Evolutionary conservation across 2,329 filamentous ascomycete genomes (phyloP).

Genomic region (Rutstroemia sp.): DNA sequence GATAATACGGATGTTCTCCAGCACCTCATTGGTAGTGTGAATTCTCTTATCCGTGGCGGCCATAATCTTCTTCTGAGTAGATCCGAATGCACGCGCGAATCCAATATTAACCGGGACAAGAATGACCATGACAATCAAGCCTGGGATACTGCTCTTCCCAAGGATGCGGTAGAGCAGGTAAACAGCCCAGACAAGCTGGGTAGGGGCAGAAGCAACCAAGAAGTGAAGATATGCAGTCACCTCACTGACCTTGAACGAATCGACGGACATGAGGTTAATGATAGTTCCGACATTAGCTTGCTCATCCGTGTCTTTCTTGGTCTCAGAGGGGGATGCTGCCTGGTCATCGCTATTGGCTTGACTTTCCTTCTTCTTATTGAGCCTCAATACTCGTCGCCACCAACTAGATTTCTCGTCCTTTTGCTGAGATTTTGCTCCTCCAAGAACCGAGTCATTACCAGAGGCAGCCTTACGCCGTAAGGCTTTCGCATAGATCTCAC

Average conservation of each 20-base stretch:
- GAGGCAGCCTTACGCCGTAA: slow-evolving; percentile 83
- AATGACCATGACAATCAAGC: slow-evolving; percentile 81
- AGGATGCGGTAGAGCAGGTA: slow-evolving; percentile 81
- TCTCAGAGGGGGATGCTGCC: slow-evolving; percentile 6
- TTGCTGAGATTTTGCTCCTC: slow-evolving; percentile 41
- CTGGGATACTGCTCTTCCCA: slow-evolving; percentile 87
- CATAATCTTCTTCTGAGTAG: slow-evolving; percentile 85
- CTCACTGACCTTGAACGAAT: slow-evolving; percentile 97
- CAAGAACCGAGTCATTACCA: slow-evolving; percentile 65
- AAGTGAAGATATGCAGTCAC: slow-evolving; percentile 94
- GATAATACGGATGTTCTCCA: slow-evolving; percentile 97
- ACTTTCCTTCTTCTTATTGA: slow-evolving; percentile 35
- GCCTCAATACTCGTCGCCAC: slow-evolving; percentile 50
- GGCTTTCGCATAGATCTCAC: slow-evolving; percentile 95
- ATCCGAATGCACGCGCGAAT: slow-evolving; percentile 78
- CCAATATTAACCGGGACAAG: slow-evolving; percentile 85
- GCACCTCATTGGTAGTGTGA: slow-evolving; percentile 90
- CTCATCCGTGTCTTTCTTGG: slow-evolving; percentile 43
- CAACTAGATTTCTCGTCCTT: slow-evolving; percentile 34
- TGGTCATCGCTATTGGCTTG: slow-evolving; percentile 26
- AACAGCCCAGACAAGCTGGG: slow-evolving; percentile 77
- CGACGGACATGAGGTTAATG: slow-evolving; percentile 98
- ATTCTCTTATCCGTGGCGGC: slow-evolving; percentile 92
- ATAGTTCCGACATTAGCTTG: slow-evolving; percentile 96
- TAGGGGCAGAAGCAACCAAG: slow-evolving; percentile 83